These are phyloP conservation scores for Tylopilus sp. DNA, from an alignment of 768 basidiomycete genomes.

Conservation along the genomic window DNA sequence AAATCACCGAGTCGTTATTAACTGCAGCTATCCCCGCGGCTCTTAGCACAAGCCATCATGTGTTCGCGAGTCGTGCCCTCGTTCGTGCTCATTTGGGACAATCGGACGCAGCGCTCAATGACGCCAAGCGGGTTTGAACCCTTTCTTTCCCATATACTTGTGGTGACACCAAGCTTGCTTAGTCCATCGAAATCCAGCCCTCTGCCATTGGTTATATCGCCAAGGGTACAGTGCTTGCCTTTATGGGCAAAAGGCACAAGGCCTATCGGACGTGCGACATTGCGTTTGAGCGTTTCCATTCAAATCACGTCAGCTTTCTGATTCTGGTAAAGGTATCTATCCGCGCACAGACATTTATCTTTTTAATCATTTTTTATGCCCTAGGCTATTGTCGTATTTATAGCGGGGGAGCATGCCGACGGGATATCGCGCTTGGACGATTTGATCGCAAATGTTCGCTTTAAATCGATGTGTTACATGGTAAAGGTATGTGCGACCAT, in stretches of 20 bases:
- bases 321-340: not conserved
- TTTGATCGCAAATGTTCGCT: not conserved
- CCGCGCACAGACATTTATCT: not conserved
- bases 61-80: not conserved
- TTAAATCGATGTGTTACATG: not conserved
- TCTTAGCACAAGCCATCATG: not conserved
- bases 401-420: not conserved
- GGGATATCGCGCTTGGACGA: not conserved
- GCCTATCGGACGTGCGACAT: constrained; percentile 2
- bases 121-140: constrained; percentile 1
- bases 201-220: constrained; percentile 6
- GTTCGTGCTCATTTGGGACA: not conserved
- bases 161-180: not conserved
- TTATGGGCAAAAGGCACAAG: not conserved
- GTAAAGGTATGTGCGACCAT: not conserved
- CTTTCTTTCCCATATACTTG: not conserved
- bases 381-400: not conserved
- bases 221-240: not conserved
- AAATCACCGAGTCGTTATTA: not conserved
- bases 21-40: not conserved
- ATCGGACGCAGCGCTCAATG: not conserved
- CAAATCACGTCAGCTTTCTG: not conserved
- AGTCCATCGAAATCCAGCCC: not conserved
- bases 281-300: not conserved
- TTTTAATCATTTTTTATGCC: not conserved